Conservation (phyloP, 129 eudicot species). For the Oenanthe sinensis region DNA sequence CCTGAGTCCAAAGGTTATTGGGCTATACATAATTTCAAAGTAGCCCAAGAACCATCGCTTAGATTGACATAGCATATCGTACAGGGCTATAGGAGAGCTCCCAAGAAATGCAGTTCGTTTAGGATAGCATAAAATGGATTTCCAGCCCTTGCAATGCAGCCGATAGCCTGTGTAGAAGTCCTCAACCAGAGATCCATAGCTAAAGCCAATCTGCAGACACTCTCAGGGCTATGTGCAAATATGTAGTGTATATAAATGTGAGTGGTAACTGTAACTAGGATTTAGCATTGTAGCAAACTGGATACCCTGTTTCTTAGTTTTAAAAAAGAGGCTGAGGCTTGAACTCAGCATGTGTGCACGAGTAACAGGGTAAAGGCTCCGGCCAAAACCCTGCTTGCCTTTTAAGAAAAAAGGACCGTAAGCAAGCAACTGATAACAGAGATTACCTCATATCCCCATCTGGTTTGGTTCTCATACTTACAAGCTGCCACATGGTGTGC, state of each 20-base stretch:
- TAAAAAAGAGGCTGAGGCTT: neutral
- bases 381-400: neutral
- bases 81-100: constrained; percentile 35
- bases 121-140: constrained; percentile 26
- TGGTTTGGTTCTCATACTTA: constrained; percentile 31
- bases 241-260: constrained; percentile 22
- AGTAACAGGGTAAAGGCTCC: neutral
- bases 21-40: constrained; percentile 28
- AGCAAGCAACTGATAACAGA: neutral
- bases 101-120: constrained; percentile 40
- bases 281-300: neutral
- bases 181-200: constrained; percentile 50
- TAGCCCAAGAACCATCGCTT: constrained; percentile 53
- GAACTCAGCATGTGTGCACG: neutral
- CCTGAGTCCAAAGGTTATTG: constrained; percentile 29
- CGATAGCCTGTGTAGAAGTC: constrained; percentile 34
- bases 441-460: constrained; percentile 52
- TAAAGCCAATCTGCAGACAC: constrained; percentile 34
- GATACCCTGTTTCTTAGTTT: neutral
- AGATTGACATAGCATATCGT: constrained; percentile 36
- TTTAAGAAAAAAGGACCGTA: neutral
- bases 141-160: constrained; percentile 43
- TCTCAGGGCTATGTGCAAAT: neutral
- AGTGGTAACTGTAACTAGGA: constrained; percentile 4
- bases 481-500: constrained; percentile 46